Evolutionary conservation across 2,329 filamentous ascomycete genomes (phyloP).

Genomic region (Akanthomyces uredinophilus): DNA sequence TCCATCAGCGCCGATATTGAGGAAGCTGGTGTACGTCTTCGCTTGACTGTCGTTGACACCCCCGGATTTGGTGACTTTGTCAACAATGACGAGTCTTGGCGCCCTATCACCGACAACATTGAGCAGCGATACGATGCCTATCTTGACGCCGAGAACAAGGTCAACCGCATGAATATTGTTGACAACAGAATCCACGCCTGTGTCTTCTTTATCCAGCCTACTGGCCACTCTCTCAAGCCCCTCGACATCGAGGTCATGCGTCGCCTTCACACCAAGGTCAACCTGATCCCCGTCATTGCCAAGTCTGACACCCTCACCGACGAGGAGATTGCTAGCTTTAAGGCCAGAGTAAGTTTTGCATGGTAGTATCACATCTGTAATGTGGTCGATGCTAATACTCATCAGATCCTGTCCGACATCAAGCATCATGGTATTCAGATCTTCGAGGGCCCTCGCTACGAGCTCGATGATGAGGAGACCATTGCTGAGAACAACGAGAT

Average conservation of each 20-base stretch:
- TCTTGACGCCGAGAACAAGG: constrained; percentile 98
- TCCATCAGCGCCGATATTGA: constrained; percentile 96
- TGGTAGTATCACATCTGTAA: not conserved
- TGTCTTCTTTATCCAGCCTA: constrained; percentile 99
- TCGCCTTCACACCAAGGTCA: constrained; percentile 99
- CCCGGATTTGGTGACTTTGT: constrained; percentile 98
- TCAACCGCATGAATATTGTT: constrained; percentile 99
- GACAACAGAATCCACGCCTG: constrained; percentile 99
- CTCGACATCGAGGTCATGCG: constrained; percentile 99
- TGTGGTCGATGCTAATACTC: constrained; percentile 16
- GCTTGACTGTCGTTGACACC: constrained; percentile 94
- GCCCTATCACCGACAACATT: constrained; percentile 98
- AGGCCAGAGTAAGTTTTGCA: constrained; percentile 73
- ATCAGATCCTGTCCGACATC: constrained; percentile 91
- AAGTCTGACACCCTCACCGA: constrained; percentile 98
- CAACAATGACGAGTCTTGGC: constrained; percentile 99
- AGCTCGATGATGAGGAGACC: constrained; percentile 98
- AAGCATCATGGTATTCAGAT: constrained; percentile 97
- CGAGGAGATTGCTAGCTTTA: constrained; percentile 91
- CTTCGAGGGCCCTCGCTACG: constrained; percentile 96
- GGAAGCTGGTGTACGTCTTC: constrained; percentile 94
- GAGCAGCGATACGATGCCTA: constrained; percentile 98
- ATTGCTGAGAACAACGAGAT: constrained; percentile 99
- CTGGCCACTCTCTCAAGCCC: constrained; percentile 95
- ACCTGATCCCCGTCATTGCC: constrained; percentile 97